phyloP scores from a whole-genome alignment of 805 yeast genomes.

The Suhomyces pyralidae region DNA sequence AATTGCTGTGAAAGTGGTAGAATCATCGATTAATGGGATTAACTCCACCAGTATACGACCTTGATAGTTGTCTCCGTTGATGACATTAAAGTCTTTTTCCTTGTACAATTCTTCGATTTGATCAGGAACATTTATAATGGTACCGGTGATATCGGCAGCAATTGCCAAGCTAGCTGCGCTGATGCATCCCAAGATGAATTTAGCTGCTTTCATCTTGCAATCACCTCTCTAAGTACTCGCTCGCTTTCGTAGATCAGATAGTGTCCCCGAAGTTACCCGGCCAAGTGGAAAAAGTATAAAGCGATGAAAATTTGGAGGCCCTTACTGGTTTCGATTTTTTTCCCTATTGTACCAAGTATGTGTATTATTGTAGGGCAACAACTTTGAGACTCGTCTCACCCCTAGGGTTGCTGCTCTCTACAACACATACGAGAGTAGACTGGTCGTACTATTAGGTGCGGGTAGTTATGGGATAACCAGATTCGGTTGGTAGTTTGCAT shows the following conservation, averaged over 20 bases:
- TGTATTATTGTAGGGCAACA: constrained; percentile 51
- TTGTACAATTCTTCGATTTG: constrained; percentile 14
- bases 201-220: not conserved
- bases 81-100: constrained; percentile 13
- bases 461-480: constrained; percentile 43
- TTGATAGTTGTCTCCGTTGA: constrained; percentile 37
- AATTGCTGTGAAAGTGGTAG: not conserved
- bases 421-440: constrained; percentile 48
- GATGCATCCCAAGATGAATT: not conserved
- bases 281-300: constrained; percentile 10
- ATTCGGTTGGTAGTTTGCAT: constrained; percentile 25
- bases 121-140: constrained; percentile 27
- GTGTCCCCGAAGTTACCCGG: constrained; percentile 23
- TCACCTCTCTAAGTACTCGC: not conserved
- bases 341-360: constrained; percentile 44
- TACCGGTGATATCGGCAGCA: constrained; percentile 16
- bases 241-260: not conserved
- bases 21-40: constrained; percentile 6
- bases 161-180: not conserved
- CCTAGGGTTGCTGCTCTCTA: constrained; percentile 47
- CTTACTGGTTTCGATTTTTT: constrained; percentile 9
- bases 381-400: constrained; percentile 18
- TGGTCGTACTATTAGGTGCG: constrained; percentile 24
- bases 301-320: not conserved
- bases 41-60: constrained; percentile 28